Base-by-base conservation (phyloP, 192 early-diverging fungal genomes). In the Umbelopsis sp. region DNA sequence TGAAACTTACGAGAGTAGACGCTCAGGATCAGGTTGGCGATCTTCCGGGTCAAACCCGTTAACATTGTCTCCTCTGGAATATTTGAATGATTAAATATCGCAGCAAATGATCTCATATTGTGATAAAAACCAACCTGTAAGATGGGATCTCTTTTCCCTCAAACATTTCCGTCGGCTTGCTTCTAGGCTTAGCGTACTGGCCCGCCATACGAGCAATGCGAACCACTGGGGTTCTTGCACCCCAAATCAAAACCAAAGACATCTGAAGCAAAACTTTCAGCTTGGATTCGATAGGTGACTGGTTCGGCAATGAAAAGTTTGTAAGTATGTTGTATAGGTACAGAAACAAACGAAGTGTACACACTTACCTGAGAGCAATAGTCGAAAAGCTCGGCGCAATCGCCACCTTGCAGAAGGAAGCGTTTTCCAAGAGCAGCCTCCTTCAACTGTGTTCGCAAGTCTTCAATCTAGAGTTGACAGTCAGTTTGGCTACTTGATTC, bases 131-230 rank as follows among this genome's bases (percentile, higher is more conserved):
- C 4, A 64, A 79, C 78, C 78, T 89, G 87, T 92, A 99, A 41
- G 96, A 93, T 55, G 84, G 71, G 70, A 97, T 92, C 67, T 91
- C 86, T 55, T 87, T 81, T 64, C 96, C 97, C 73, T 95, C 83
- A 46, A 93, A 81, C 66, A 89, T 90, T 74, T 99, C 97, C 44
- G 85, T 94, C 2, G 95, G 91, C 77, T 89, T 95, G 46, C 94
- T 96, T 58, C 97, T 89, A 15, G 97, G 97, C 85, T 99, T 99
- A 51, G 97, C 97, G 81, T 99, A 99, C 82, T 99, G 95, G 3
- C 97, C 97, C 20, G 94, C 96, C 95, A 99, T 98, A 67, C 97
- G 91, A 23, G 95, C 97, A 71, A 99, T 97, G 52, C 97, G 90
- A 41, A 97, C 94, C 30, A 99, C 90, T 7, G 95, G 89, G 72